Evolutionary conservation across 306 rosid species (phyloP).

Genomic region (Corylus americana): DNA sequence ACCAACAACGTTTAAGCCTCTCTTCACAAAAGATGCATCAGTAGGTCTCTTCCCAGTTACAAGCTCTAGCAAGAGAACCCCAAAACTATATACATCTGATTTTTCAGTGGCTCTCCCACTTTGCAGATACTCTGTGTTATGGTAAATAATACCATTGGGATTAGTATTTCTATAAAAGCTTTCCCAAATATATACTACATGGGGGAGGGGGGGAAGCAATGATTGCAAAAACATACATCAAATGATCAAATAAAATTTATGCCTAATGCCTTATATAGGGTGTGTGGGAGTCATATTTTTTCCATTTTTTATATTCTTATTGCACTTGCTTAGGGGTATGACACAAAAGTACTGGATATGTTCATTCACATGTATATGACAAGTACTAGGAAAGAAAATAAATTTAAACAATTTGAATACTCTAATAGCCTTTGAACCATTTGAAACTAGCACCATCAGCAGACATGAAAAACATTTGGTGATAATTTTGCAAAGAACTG

Average conservation of each 20-base stretch:
- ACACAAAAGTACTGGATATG: background rate
- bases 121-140: constrained; percentile 77
- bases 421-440: background rate
- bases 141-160: background rate
- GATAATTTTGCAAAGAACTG: background rate
- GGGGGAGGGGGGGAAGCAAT: no score
- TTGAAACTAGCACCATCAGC: background rate
- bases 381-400: background rate
- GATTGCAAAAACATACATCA: no score
- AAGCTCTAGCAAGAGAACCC: constrained; percentile 92
- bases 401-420: background rate
- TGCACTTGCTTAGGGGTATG: background rate
- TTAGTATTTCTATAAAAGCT: background rate
- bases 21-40: constrained; percentile 77
- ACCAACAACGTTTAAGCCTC: constrained; percentile 92
- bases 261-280: no score
- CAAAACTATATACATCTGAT: constrained; percentile 95
- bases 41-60: constrained; percentile 98
- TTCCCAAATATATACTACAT: no score
- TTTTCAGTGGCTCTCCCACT: constrained; percentile 94
- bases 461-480: background rate
- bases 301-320: no score
- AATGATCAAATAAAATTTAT: no score
- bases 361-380: background rate
- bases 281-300: no score